These are phyloP conservation scores for Cystofilobasidium macerans DNA, from an alignment of 768 basidiomycete species.

Conservation along the genomic window DNA sequence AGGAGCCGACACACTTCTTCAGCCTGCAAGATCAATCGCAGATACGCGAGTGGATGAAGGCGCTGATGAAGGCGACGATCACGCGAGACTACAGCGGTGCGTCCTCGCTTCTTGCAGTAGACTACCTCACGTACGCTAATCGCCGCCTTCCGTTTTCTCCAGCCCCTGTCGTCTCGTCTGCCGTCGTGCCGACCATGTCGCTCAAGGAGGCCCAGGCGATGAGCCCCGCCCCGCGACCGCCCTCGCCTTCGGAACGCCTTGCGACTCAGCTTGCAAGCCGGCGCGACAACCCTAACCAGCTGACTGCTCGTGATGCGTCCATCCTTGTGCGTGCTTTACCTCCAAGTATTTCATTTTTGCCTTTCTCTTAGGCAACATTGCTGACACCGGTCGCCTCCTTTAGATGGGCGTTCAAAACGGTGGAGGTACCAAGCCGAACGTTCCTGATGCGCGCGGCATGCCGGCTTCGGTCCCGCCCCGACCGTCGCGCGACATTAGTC, in stretches of 20 bases:
- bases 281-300: conserved; percentile 69
- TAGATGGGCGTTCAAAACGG: conserved; percentile 15
- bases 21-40: conserved; percentile 74
- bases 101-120: conserved; percentile 34
- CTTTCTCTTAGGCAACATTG: background rate
- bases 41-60: conserved; percentile 99
- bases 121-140: too few species aligned
- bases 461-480: conserved; percentile 47
- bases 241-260: conserved; percentile 74
- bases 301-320: conserved; percentile 60
- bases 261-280: conserved; percentile 79
- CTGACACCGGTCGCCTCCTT: background rate
- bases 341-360: background rate
- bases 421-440: background rate
- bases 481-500: conserved; percentile 50
- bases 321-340: conserved; percentile 64
- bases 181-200: conserved; percentile 92
- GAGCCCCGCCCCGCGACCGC: conserved; percentile 90
- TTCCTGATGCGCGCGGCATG: conserved; percentile 3
- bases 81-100: conserved; percentile 79
- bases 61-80: conserved; percentile 97
- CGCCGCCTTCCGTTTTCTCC: background rate
- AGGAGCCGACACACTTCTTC: conserved; percentile 78
- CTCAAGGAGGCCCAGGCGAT: conserved; percentile 88
- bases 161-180: conserved; percentile 92